Evolutionary conservation across 805 yeast species (phyloP).

Genomic region (Myxozyma neotropica): DNA sequence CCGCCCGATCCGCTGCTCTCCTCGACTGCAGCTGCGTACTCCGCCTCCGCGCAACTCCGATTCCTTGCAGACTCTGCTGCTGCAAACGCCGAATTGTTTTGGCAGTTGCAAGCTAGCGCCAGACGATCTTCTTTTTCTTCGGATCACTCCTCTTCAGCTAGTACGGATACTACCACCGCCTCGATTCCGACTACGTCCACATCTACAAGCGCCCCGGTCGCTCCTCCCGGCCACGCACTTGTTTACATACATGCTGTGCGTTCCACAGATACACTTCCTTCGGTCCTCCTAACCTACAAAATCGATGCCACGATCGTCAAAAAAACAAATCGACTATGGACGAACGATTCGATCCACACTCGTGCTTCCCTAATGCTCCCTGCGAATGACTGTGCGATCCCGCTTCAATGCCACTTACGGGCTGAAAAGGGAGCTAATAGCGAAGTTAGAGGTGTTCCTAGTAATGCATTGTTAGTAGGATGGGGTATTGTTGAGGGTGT

Average conservation of each 20-base stretch:
- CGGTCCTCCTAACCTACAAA: constrained; percentile 30
- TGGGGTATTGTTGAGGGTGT: constrained; percentile 24
- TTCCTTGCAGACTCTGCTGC: constrained; percentile 19
- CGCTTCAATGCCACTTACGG: constrained; percentile 19
- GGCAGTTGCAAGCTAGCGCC: constrained; percentile 21
- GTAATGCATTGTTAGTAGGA: constrained; percentile 11
- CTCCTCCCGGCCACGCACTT: constrained; percentile 17
- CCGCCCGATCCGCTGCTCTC: not conserved
- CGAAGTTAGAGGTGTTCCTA: constrained; percentile 13
- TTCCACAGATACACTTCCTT: constrained; percentile 33
- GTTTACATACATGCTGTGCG: constrained; percentile 34
- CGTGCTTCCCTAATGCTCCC: constrained; percentile 33
- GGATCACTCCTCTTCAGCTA: not conserved
- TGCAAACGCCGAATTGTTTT: constrained; percentile 29
- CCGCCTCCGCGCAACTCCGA: constrained; percentile 30
- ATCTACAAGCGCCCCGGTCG: not conserved
- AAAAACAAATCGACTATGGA: constrained; percentile 35
- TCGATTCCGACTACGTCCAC: not conserved
- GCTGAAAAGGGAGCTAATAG: constrained; percentile 12
- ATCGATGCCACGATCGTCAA: constrained; percentile 27
- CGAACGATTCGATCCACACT: constrained; percentile 35
- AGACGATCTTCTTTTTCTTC: constrained; percentile 1
- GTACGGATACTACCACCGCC: not conserved
- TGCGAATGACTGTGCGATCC: constrained; percentile 29
- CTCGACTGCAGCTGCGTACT: constrained; percentile 4